These are phyloP conservation scores for Russula sp. DNA, from an alignment of 768 basidiomycete genomes.

Conservation along the genomic window DNA sequence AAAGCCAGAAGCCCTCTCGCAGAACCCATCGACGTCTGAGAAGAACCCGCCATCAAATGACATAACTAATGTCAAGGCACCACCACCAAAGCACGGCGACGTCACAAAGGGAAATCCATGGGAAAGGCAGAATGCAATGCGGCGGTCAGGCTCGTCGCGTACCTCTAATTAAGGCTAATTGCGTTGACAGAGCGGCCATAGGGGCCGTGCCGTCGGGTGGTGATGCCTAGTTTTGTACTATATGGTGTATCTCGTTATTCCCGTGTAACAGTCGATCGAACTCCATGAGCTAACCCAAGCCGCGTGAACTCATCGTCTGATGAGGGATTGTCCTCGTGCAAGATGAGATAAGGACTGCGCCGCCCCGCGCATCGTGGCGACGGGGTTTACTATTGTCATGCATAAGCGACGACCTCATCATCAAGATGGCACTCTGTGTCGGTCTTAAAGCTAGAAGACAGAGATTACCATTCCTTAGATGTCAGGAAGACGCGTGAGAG, in stretches of 20 bases:
- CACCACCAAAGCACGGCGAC: not conserved
- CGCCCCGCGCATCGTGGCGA: not conserved
- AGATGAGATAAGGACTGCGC: not conserved
- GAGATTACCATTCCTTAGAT: not conserved
- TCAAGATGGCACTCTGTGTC: too few species aligned
- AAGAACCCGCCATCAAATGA: not conserved
- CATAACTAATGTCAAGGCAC: not conserved
- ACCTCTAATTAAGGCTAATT: not conserved
- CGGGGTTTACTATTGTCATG: conserved; percentile 3
- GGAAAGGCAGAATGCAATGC: not conserved
- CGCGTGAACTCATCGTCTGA: not conserved
- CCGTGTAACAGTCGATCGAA: not conserved
- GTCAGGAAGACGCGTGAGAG: not conserved
- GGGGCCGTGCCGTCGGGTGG: not conserved
- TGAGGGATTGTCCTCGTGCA: not conserved
- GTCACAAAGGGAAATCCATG: not conserved
- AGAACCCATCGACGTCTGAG: conserved; percentile 3
- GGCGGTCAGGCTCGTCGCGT: not conserved
- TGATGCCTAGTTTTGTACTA: not conserved
- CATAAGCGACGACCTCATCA: not conserved
- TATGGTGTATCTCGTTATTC: not conserved
- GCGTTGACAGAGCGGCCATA: not conserved
- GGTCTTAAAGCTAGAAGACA: too few species aligned
- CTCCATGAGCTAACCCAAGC: too few species aligned
- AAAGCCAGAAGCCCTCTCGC: conserved; percentile 4